A percentile compares a stretch with the other conserved stretches of the same genome.
phyloP scores from a whole-genome alignment of 768 basidiomycete genomes.

The Collybia nuda region DNA sequence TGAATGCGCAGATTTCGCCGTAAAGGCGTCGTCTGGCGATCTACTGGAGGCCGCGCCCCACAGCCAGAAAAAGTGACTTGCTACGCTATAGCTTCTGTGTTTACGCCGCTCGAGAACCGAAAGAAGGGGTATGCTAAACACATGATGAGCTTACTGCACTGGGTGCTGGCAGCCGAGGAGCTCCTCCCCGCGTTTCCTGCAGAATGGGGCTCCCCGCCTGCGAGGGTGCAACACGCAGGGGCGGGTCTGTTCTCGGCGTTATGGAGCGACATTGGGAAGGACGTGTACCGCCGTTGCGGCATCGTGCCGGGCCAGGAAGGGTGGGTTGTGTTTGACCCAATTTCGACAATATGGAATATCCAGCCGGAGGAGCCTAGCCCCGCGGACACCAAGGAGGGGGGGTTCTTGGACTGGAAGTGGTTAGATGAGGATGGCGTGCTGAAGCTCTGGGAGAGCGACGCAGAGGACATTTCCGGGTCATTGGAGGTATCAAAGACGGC shows the following conservation, averaged over 20 bases:
- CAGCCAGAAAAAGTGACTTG: conserved; percentile 32
- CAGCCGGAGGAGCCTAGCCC: not conserved
- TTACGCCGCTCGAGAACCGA: conserved; percentile 48
- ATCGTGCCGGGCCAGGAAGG: conserved; percentile 32
- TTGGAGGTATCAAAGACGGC: not conserved
- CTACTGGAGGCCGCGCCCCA: conserved; percentile 1
- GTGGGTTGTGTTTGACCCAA: conserved; percentile 39
- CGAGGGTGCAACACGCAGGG: conserved; percentile 27
- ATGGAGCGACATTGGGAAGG: conserved; percentile 51
- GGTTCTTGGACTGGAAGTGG: conserved; percentile 27
- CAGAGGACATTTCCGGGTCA: conserved; percentile 23
- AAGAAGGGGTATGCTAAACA: conserved; percentile 57
- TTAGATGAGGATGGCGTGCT: conserved; percentile 34
- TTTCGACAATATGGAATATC: conserved; percentile 41
- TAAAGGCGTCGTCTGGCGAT: conserved; percentile 21
- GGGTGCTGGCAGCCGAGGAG: conserved; percentile 40
- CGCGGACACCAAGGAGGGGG: not conserved
- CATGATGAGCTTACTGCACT: conserved; percentile 67
- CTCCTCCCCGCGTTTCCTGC: conserved; percentile 24
- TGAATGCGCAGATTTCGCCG: conserved; percentile 26
- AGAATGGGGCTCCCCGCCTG: conserved; percentile 48
- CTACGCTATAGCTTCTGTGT: conserved; percentile 59
- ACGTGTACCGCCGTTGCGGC: conserved; percentile 45
- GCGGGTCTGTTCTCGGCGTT: conserved; percentile 47
- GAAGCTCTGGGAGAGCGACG: conserved; percentile 40